A percentile compares a stretch with the other conserved stretches of the same genome.
phyloP scores from a whole-genome alignment of 192 early-diverging fungal species.

The Gonapodya prolifera region DNA sequence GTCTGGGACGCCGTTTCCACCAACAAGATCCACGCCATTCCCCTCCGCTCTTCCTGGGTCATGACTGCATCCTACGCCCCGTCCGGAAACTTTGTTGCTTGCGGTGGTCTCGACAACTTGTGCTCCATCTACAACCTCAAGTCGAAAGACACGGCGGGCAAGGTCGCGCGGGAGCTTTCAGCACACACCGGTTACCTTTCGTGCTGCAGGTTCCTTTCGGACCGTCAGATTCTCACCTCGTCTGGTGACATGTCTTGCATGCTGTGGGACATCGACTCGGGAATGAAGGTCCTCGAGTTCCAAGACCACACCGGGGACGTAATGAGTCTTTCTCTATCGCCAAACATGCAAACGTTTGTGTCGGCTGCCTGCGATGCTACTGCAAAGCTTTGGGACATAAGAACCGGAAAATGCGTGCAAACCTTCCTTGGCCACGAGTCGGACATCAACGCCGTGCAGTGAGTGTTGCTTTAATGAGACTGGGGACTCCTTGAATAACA shows the following conservation, averaged over 20 bases:
- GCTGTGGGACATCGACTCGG: conserved; percentile 99
- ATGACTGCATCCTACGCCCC: conserved; percentile 99
- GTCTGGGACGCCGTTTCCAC: conserved; percentile 99
- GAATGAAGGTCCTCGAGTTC: conserved; percentile 93
- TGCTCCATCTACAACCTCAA: conserved; percentile 96
- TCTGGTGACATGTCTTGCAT: conserved; percentile 99
- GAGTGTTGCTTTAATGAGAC: conserved; percentile 9
- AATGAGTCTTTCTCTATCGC: conserved; percentile 85
- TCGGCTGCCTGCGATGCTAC: conserved; percentile 98
- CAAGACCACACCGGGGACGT: conserved; percentile 98
- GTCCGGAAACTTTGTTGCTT: conserved; percentile 95
- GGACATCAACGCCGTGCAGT: conserved; percentile 98
- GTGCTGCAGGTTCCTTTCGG: conserved; percentile 93
- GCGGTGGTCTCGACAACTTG: conserved; percentile 98
- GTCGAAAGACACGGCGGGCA: conserved; percentile 16
- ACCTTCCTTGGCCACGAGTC: conserved; percentile 97
- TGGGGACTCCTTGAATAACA: not conserved
- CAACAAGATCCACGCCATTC: conserved; percentile 99
- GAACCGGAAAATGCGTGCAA: conserved; percentile 91
- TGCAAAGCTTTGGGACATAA: conserved; percentile 98
- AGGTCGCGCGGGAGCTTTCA: conserved; percentile 87
- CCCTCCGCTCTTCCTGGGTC: conserved; percentile 97
- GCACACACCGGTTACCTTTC: conserved; percentile 96
- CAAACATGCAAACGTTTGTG: conserved; percentile 84
- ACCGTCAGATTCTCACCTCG: conserved; percentile 87